Conservation (phyloP, 805 yeast species). For the Pichia ethanolica region DNA sequence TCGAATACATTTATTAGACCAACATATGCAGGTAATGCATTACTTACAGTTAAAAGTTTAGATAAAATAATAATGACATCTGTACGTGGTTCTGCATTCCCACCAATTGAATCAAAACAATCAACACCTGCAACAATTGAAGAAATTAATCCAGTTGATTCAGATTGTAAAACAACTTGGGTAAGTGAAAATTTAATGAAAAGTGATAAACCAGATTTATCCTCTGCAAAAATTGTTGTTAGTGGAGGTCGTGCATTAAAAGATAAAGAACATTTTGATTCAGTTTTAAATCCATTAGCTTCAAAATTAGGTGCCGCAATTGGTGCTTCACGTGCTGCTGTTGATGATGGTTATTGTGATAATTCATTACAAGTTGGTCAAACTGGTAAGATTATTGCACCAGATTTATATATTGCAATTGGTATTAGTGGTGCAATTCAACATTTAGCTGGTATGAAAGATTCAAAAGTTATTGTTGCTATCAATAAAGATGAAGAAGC, state of each 20-base stretch:
- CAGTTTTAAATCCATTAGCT: constrained; percentile 75
- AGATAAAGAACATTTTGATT: constrained; percentile 79
- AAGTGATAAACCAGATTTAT: constrained; percentile 86
- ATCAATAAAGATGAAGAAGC: constrained; percentile 93
- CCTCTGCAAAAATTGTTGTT: constrained; percentile 73
- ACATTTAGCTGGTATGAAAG: constrained; percentile 98
- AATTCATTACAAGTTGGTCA: constrained; percentile 96
- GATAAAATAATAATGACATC: constrained; percentile 66
- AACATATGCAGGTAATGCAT: constrained; percentile 92
- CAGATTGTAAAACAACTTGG: constrained; percentile 46
- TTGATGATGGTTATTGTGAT: constrained; percentile 91
- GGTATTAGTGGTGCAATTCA: constrained; percentile 98
- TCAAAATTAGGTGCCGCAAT: constrained; percentile 81
- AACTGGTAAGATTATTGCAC: constrained; percentile 97
- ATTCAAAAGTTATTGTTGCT: constrained; percentile 87
- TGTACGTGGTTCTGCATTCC: constrained; percentile 81
- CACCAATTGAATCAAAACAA: constrained; percentile 30
- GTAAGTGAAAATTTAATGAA: constrained; percentile 67
- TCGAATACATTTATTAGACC: constrained; percentile 81
- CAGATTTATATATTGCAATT: constrained; percentile 86
- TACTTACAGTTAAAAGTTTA: constrained; percentile 66
- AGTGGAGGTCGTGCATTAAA: constrained; percentile 95
- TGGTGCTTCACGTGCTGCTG: constrained; percentile 98
- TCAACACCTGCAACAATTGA: constrained; percentile 37
- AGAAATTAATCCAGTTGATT: constrained; percentile 34